Percentiles rank a stretch among this genome's conserved stretches.
phyloP scores from a whole-genome alignment of 768 basidiomycete genomes.

The Sutorius australiensis region DNA sequence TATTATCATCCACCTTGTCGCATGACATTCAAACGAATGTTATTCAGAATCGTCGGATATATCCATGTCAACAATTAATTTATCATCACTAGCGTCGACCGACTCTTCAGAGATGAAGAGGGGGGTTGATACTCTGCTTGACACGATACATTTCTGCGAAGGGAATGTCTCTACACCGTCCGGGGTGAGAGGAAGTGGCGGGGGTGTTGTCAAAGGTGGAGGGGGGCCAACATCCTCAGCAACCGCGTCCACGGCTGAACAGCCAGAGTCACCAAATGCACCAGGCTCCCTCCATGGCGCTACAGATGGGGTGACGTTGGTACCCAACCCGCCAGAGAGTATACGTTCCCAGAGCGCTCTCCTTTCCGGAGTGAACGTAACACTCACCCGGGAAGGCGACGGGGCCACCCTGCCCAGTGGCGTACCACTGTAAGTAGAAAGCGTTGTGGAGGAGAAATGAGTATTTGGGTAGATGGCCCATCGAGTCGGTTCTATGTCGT shows the following conservation, averaged over 20 bases:
- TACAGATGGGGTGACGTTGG: neutral
- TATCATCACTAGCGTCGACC: constrained; percentile 3
- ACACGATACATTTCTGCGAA: neutral
- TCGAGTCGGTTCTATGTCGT: constrained; percentile 25
- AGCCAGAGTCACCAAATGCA: constrained; percentile 9
- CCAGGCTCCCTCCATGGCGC: constrained; percentile 26
- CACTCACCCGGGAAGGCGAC: constrained; percentile 23
- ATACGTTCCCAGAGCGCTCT: constrained; percentile 41
- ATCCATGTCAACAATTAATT: constrained; percentile 24
- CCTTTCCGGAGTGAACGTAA: constrained; percentile 36
- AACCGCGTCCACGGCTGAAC: neutral
- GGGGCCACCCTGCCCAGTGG: constrained; percentile 31
- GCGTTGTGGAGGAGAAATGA: constrained; percentile 53
- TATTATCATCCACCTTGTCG: neutral
- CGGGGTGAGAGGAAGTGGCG: constrained; percentile 31
- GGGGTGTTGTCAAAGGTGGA: constrained; percentile 32
- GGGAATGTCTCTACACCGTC: neutral
- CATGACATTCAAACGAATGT: neutral
- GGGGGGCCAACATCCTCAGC: constrained; percentile 27
- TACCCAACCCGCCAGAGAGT: constrained; percentile 15
- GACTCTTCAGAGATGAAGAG: neutral
- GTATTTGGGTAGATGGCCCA: constrained; percentile 65
- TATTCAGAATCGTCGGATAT: constrained; percentile 27
- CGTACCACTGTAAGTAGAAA: constrained; percentile 48
- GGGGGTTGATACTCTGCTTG: neutral